Percentiles rank a stretch among this genome's conserved stretches.
These are phyloP conservation scores for Coix lacrymajobi DNA, from an alignment of 176 grass and related monocot species.

Conservation along the genomic window DNA sequence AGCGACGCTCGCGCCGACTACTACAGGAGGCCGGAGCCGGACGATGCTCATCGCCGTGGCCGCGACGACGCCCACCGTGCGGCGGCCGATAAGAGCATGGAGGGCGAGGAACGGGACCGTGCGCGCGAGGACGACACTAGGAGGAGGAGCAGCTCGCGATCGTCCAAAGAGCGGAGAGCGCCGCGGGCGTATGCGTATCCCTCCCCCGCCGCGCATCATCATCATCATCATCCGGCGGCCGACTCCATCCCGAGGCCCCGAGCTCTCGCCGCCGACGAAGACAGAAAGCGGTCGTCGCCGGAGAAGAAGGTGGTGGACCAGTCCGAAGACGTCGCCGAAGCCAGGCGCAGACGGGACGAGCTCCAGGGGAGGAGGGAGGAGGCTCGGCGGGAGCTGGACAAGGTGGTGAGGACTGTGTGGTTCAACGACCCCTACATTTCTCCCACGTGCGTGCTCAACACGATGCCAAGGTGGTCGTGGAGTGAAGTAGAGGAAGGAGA, in stretches of 20 bases:
- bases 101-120: background rate
- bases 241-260: background rate
- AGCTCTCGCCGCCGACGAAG: background rate
- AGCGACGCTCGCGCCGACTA: background rate
- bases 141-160: background rate
- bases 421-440: slow-evolving; percentile 41
- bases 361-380: slow-evolving; percentile 1
- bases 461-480: background rate
- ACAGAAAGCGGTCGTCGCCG: background rate
- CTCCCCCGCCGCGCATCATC: background rate
- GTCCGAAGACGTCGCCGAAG: background rate
- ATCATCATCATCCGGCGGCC: background rate
- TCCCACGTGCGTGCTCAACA: slow-evolving; percentile 5
- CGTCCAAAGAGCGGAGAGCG: background rate
- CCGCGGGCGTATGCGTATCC: background rate
- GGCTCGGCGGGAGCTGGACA: slow-evolving; percentile 20
- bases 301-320: background rate
- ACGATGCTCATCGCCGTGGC: background rate
- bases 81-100: background rate
- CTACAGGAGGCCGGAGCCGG: background rate
- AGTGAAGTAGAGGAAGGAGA: background rate
- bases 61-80: background rate
- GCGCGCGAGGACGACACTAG: background rate
- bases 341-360: background rate
- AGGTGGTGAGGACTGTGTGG: slow-evolving; percentile 30